These are phyloP conservation scores for Bolboschoenoplectus hybrid DNA, from an alignment of 202 grass and related monocot species.

Conservation along the genomic window DNA sequence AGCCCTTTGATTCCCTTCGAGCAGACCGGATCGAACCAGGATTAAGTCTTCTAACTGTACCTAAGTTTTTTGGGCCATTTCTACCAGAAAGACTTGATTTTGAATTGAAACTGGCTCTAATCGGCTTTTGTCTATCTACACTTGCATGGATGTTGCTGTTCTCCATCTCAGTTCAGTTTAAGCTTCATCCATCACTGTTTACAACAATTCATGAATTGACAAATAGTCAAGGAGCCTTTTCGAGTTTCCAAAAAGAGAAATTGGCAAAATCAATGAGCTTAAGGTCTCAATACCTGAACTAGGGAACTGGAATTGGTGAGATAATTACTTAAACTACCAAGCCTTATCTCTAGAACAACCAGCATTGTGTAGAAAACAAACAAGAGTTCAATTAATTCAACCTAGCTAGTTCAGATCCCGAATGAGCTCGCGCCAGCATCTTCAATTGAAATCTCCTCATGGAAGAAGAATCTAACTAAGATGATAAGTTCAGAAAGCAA, in stretches of 20 bases:
- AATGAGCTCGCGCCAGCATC: neutral
- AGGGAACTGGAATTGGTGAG: neutral
- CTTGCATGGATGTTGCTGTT: constrained; percentile 45
- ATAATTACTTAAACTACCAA: neutral
- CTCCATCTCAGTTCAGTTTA: constrained; percentile 45
- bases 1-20: constrained; percentile 42
- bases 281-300: neutral
- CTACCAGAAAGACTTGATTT: constrained; percentile 44
- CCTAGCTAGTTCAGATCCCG: neutral
- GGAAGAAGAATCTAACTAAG: neutral
- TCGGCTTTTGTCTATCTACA: constrained; percentile 32
- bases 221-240: neutral
- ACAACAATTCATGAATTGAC: neutral
- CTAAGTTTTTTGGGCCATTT: constrained; percentile 38
- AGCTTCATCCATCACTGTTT: neutral
- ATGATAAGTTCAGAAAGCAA: neutral
- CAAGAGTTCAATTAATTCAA: neutral
- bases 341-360: neutral
- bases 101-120: constrained; percentile 28
- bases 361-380: constrained; percentile 27
- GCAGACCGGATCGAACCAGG: constrained; percentile 28
- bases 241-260: neutral
- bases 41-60: constrained; percentile 27
- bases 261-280: neutral
- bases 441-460: neutral